These are phyloP conservation scores for Tricladium varicosporioides DNA, from an alignment of 2,329 filamentous ascomycete species.

Conservation along the genomic window DNA sequence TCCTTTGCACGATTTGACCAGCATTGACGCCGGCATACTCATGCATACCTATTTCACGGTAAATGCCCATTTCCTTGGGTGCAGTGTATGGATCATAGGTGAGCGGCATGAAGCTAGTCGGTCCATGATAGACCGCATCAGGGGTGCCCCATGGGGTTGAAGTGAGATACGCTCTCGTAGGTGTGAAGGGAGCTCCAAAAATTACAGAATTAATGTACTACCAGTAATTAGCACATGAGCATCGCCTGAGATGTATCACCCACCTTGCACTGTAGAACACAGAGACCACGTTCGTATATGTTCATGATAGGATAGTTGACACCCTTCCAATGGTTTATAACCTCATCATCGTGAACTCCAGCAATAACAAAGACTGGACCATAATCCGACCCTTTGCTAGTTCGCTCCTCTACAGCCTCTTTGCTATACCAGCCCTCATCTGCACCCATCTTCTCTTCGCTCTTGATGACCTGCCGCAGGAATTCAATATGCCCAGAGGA, in stretches of 20 bases:
- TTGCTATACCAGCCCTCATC: conserved; percentile 72
- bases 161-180: conserved; percentile 74
- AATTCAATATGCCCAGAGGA: conserved; percentile 97
- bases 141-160: conserved; percentile 72
- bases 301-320: conserved; percentile 99
- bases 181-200: conserved; percentile 86
- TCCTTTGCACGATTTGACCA: conserved; percentile 85
- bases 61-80: conserved; percentile 80
- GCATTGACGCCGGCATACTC: conserved; percentile 86
- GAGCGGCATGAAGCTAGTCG: conserved; percentile 68
- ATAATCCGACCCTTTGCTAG: conserved; percentile 68
- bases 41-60: conserved; percentile 74
- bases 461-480: conserved; percentile 70
- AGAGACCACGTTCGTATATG: conserved; percentile 92
- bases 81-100: conserved; percentile 80
- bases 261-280: conserved; percentile 91
- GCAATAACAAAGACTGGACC: conserved; percentile 84
- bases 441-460: conserved; percentile 68
- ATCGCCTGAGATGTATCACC: conserved; percentile 27
- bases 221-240: conserved; percentile 5
- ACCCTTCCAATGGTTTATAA: conserved; percentile 96
- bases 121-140: conserved; percentile 90
- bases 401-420: conserved; percentile 60
- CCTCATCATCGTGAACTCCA: conserved; percentile 89
- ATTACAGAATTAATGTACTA: conserved; percentile 85